These are phyloP conservation scores for Talaromyces sp. DNA, from an alignment of 2,329 filamentous ascomycete species.

Conservation along the genomic window DNA sequence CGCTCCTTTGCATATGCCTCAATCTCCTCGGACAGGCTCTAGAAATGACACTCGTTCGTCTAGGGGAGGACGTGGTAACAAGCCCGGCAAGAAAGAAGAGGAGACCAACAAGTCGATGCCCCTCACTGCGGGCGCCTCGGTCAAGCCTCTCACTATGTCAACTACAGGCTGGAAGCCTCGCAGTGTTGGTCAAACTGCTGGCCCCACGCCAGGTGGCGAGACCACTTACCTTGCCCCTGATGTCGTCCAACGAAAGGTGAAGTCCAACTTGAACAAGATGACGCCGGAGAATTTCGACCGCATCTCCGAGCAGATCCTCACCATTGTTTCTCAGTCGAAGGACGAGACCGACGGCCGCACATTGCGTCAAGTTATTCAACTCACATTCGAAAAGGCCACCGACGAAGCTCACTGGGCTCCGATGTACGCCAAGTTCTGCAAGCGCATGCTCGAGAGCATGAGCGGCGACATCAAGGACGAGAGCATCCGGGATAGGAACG, in stretches of 20 bases:
- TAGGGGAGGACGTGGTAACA: slow-evolving; percentile 49
- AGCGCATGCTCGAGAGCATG: slow-evolving; percentile 94
- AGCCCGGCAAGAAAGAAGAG: slow-evolving; percentile 52
- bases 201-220: slow-evolving; percentile 45
- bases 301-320: slow-evolving; percentile 87
- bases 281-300: slow-evolving; percentile 98
- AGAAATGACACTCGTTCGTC: slow-evolving; percentile 42
- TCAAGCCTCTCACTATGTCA: slow-evolving; percentile 71
- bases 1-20: slow-evolving; percentile 50
- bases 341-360: slow-evolving; percentile 91
- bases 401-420: slow-evolving; percentile 98
- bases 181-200: slow-evolving; percentile 51
- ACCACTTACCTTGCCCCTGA: slow-evolving; percentile 71
- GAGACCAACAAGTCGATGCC: slow-evolving; percentile 84
- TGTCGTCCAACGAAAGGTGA: slow-evolving; percentile 97
- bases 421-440: slow-evolving; percentile 99
- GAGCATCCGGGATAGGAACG: slow-evolving; percentile 84
- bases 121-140: slow-evolving; percentile 72
- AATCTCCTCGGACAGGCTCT: slow-evolving; percentile 64
- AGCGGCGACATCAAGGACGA: slow-evolving; percentile 92
- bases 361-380: slow-evolving; percentile 93
- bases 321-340: slow-evolving; percentile 91
- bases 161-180: slow-evolving; percentile 84
- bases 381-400: slow-evolving; percentile 98
- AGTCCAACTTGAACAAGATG: slow-evolving; percentile 99